Evolutionary conservation across 2,329 filamentous ascomycete genomes (phyloP).

Genomic region (Dryadomyces quercus-mongolicae): DNA sequence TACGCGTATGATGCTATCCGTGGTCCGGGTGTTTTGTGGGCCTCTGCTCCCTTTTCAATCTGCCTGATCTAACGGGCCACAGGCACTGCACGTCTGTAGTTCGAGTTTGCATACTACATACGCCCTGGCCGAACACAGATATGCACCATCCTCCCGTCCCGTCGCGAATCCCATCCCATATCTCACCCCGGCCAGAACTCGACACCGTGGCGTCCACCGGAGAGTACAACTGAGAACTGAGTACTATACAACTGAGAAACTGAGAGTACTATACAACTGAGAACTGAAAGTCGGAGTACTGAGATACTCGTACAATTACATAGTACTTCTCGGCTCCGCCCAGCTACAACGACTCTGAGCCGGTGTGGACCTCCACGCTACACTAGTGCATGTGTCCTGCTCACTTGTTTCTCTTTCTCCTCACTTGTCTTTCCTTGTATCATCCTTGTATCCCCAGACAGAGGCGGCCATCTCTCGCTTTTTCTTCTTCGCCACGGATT

Average conservation of each 20-base stretch:
- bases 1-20: conserved; percentile 1
- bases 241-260: too few species aligned
- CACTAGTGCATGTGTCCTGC: not conserved
- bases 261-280: too few species aligned
- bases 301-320: not conserved
- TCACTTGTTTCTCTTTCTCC: not conserved
- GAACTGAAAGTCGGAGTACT: too few species aligned
- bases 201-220: not conserved
- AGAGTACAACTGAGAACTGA: too few species aligned
- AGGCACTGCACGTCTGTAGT: too few species aligned
- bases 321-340: not conserved
- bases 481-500: not conserved
- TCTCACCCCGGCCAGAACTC: not conserved
- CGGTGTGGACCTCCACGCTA: not conserved
- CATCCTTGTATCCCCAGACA: not conserved
- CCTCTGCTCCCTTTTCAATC: not conserved
- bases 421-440: not conserved
- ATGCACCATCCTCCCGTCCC: not conserved
- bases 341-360: not conserved
- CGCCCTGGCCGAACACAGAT: not conserved
- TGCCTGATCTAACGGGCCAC: not conserved
- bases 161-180: conserved; percentile 3
- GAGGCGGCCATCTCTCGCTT: not conserved
- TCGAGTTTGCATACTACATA: not conserved
- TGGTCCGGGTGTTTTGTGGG: not conserved